Evolutionary conservation across 2,329 filamentous ascomycete genomes (phyloP), one percentile per base, ranked within the genome.

Genomic region (Rhinocladiella mackenziei): DNA sequence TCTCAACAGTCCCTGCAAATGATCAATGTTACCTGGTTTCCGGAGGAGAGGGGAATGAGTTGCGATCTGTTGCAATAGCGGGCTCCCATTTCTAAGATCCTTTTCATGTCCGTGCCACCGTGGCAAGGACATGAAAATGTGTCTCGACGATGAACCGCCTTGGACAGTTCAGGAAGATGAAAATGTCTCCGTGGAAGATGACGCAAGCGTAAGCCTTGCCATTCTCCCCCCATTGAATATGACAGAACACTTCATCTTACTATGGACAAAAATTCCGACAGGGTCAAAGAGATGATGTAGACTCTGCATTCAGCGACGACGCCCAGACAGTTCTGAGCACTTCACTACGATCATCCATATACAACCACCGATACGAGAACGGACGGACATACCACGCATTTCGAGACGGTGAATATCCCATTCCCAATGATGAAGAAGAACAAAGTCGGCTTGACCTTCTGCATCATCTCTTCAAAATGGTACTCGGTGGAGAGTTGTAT

Each of bases 351-450:
- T 48, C 44, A 5, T 51, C 48, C 3, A 40, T 51, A n/a, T 38
- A 33, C 26, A 40, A 38, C 13, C 47, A 51, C 37, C 32, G n/a
- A n/a, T 47, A 51, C 17, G 66, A 68, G 52, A 68, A 69, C 48
- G 67, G 67, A 42, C 63, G 67, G 11, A 63, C 65, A 28, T 70
- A 70, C 44, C 65, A 68, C 49, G 65, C 65, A 5, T 51, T 31
- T 18, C 62, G 65, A 31, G 58, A 62, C 31, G 67, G 67, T 20
- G 61, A 66, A 56, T 70, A 70, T 43, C 60, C 62, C 8, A 56
- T 69, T 20, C 57, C 55, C 2, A 60, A 60, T 35, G 55, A 59
- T 29, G 58, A 60, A 17, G 40, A 44, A 15, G 57, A 59, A 31
- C 58, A 59, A 41, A 51, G 55, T 23, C 53, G 58, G 14, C 43